A percentile compares a stretch with the other conserved stretches of the same genome.
phyloP scores from a whole-genome alignment of 805 yeast genomes.

The Monosporozyma yasuniensis region DNA sequence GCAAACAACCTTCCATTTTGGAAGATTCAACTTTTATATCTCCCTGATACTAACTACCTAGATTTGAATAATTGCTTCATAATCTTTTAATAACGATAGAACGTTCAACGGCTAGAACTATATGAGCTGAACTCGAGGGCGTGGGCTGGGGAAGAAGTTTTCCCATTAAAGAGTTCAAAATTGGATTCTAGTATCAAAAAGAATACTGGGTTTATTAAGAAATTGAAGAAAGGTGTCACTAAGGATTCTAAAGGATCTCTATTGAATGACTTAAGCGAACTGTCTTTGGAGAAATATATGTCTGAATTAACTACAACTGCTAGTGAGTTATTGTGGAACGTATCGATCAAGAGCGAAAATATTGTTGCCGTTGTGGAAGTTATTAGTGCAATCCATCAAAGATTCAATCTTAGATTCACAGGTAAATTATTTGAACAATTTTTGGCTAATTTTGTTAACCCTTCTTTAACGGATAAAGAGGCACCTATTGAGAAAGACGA shows the following conservation, averaged over 20 bases:
- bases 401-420: conserved; percentile 52
- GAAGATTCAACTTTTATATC: not conserved
- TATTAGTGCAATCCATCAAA: conserved; percentile 64
- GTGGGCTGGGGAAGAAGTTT: conserved; percentile 43
- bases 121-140: conserved; percentile 37
- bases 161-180: conserved; percentile 26
- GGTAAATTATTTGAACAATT: conserved; percentile 38
- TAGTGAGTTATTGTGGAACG: conserved; percentile 49
- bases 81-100: not conserved
- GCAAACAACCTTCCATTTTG: not conserved
- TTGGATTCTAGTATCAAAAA: conserved; percentile 74
- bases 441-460: conserved; percentile 34
- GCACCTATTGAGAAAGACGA: conserved; percentile 36
- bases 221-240: conserved; percentile 48
- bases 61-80: not conserved
- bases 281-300: conserved; percentile 65
- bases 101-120: conserved; percentile 22
- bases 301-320: conserved; percentile 58
- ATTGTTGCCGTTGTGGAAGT: conserved; percentile 56
- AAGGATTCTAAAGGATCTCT: conserved; percentile 42
- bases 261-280: conserved; percentile 50
- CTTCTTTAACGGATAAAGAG: conserved; percentile 10
- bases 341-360: conserved; percentile 46
- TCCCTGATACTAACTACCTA: not conserved
- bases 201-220: conserved; percentile 71